phyloP scores from a whole-genome alignment of 1,284 basidiomycete genomes.

The Ganoderma lingzhi region DNA sequence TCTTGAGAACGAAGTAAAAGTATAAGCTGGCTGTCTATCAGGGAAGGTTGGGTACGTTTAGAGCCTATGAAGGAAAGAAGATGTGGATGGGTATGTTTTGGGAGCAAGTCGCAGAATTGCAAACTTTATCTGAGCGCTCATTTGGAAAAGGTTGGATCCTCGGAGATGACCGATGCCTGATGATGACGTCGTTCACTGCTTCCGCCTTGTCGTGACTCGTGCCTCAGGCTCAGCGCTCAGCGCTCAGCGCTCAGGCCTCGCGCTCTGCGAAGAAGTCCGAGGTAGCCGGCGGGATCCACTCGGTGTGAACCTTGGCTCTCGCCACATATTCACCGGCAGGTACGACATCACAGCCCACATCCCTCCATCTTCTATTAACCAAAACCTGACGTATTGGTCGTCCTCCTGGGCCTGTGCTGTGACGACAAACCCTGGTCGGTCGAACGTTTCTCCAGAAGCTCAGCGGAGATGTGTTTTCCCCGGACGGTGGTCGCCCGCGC shows the following conservation, averaged over 20 bases:
- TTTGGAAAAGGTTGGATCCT: not conserved
- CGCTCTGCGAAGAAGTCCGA: not conserved
- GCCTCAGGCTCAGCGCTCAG: no score
- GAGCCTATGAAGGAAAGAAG: no score
- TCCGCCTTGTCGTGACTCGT: not conserved
- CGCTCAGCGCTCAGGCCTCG: no score
- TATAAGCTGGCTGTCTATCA: no score
- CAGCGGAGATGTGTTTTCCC: not conserved
- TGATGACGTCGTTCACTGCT: not conserved
- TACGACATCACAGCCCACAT: not conserved
- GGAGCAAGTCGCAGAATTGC: not conserved
- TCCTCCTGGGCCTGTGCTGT: not conserved
- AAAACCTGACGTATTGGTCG: not conserved
- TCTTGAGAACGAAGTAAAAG: no score
- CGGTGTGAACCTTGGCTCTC: not conserved
- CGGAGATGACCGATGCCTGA: not conserved
- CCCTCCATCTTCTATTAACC: not conserved
- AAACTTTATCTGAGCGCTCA: not conserved
- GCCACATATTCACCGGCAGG: not conserved
- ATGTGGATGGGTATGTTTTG: not conserved
- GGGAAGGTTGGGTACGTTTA: no score
- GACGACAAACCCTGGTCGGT: not conserved
- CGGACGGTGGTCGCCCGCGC: not conserved
- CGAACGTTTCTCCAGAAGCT: not conserved
- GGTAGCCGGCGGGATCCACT: not conserved